These are phyloP conservation scores for Wickerhamomyces tratensis DNA, from an alignment of 805 yeast genomes.

Conservation along the genomic window DNA sequence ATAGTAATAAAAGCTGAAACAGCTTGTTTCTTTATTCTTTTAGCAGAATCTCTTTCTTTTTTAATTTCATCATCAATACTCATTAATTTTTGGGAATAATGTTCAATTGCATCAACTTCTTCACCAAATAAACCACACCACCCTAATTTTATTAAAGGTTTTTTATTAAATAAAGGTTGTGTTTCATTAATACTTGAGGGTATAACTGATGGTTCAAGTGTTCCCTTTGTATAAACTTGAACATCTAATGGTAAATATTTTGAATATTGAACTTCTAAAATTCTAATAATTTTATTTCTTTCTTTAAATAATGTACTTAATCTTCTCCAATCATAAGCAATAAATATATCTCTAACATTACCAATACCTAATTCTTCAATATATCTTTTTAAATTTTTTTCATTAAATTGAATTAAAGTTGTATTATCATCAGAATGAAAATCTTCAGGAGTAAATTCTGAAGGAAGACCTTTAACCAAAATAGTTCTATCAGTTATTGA, in stretches of 20 bases:
- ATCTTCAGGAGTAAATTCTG: constrained; percentile 43
- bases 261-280: constrained; percentile 46
- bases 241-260: constrained; percentile 11
- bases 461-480: constrained; percentile 80
- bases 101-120: constrained; percentile 71
- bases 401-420: constrained; percentile 26
- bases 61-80: constrained; percentile 61
- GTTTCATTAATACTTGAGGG: constrained; percentile 4
- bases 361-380: constrained; percentile 77
- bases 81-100: constrained; percentile 57
- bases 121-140: constrained; percentile 55
- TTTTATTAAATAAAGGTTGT: constrained; percentile 17
- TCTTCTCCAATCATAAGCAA: constrained; percentile 79
- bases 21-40: constrained; percentile 53
- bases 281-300: constrained; percentile 41
- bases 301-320: constrained; percentile 54
- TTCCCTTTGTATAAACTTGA: constrained; percentile 16
- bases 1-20: constrained; percentile 90
- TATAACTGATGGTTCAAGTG: constrained; percentile 17
- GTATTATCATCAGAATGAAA: constrained; percentile 4
- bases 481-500: constrained; percentile 90
- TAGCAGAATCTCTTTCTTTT: constrained; percentile 34
- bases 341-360: constrained; percentile 61
- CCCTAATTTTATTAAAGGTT: constrained; percentile 56
- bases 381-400: constrained; percentile 57